These are phyloP conservation scores for Talaromyces sp. DNA, from an alignment of 2,329 filamentous ascomycete species.

Conservation along the genomic window DNA sequence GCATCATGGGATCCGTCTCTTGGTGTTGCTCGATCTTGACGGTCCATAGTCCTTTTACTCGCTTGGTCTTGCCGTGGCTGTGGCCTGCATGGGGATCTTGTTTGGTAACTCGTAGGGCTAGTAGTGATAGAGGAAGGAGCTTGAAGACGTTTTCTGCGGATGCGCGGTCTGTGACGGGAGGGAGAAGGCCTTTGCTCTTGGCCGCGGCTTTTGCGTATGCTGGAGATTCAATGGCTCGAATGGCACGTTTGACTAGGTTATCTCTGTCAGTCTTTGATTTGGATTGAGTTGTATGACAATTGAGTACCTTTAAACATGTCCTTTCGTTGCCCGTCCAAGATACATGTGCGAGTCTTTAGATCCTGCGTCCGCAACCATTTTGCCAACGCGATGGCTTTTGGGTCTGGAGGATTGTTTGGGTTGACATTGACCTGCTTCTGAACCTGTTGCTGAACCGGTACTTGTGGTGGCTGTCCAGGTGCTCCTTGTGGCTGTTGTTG, in stretches of 20 bases:
- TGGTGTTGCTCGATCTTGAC: conserved; percentile 96
- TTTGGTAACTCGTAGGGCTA: conserved; percentile 87
- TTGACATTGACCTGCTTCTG: conserved; percentile 50
- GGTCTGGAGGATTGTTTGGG: conserved; percentile 68
- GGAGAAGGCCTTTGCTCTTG: conserved; percentile 85
- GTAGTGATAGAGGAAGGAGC: conserved; percentile 87
- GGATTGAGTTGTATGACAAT: background rate
- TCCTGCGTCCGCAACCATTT: conserved; percentile 82
- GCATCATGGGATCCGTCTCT: conserved; percentile 65
- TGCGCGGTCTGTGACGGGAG: conserved; percentile 81
- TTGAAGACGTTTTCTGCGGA: conserved; percentile 94
- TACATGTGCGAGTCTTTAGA: conserved; percentile 84
- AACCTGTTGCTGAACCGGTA: conserved; percentile 32
- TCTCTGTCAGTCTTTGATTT: conserved; percentile 1
- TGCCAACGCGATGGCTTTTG: conserved; percentile 82
- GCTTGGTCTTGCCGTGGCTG: conserved; percentile 68
- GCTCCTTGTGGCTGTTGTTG: conserved; percentile 15
- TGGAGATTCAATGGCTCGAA: conserved; percentile 83
- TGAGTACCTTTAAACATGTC: conserved; percentile 89
- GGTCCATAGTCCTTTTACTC: conserved; percentile 93
- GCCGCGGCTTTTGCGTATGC: conserved; percentile 81
- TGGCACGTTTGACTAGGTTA: conserved; percentile 83
- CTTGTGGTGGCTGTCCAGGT: conserved; percentile 21
- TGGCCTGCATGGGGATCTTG: conserved; percentile 74
- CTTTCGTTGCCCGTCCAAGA: conserved; percentile 93